Conservation (phyloP, 176 grass and related monocot species). For the Triticum aestivum region DNA sequence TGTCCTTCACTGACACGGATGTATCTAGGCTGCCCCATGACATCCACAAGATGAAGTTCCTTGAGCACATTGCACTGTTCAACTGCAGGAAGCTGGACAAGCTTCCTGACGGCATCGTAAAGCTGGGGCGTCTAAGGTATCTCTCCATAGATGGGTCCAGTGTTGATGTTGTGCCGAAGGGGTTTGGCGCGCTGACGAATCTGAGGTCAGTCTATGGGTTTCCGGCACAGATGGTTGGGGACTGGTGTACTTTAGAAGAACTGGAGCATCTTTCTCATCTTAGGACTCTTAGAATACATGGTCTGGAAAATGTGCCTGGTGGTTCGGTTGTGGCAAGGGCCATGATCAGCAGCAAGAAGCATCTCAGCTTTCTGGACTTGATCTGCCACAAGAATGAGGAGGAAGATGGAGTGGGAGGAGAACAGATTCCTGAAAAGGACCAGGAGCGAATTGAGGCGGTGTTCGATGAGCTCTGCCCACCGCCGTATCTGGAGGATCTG, state of each 20-base stretch:
- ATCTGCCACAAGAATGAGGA: neutral
- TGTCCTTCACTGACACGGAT: neutral
- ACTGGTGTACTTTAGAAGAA: neutral
- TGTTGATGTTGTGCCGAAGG: neutral
- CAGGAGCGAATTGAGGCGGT: constrained; percentile 7
- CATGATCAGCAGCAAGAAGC: neutral
- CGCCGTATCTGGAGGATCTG: neutral
- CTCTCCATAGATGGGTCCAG: neutral
- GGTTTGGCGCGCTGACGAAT: neutral
- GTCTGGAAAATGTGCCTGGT: neutral
- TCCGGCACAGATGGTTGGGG: neutral
- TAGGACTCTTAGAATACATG: neutral
- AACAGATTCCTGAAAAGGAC: neutral
- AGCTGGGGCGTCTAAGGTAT: constrained; percentile 14
- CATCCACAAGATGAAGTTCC: constrained; percentile 17
- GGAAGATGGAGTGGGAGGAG: neutral
- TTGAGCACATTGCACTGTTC: constrained; percentile 18
- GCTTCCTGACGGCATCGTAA: constrained; percentile 14
- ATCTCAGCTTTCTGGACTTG: neutral
- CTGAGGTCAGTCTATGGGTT: neutral
- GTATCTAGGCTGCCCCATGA: constrained; percentile 17
- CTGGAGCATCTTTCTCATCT: neutral
- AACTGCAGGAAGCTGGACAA: neutral
- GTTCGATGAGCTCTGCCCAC: constrained; percentile 21
- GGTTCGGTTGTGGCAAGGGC: neutral